Evolutionary conservation across 2,329 filamentous ascomycete genomes (phyloP).

Genomic region (Coleophoma crateriformis): DNA sequence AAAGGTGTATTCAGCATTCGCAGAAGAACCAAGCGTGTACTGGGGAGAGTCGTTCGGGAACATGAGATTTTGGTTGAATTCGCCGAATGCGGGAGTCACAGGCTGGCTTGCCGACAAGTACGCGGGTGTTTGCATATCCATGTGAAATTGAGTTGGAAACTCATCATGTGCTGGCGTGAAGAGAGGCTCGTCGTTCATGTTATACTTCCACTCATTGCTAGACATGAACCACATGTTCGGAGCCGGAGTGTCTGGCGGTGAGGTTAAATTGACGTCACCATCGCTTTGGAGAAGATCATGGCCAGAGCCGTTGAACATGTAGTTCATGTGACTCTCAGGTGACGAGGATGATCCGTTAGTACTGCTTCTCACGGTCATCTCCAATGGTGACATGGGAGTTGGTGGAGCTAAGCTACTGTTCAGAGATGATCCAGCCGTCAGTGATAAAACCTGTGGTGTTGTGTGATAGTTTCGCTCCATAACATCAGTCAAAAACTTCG

Average conservation of each 20-base stretch:
- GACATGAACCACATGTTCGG: constrained; percentile 14
- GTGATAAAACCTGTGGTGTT: constrained; percentile 14
- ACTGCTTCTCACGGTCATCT: constrained; percentile 13
- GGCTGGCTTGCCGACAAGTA: constrained; percentile 21
- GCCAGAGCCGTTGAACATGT: background rate
- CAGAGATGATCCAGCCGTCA: constrained; percentile 18
- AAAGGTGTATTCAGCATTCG: constrained; percentile 20
- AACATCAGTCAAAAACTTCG: constrained; percentile 19
- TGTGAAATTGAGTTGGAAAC: constrained; percentile 7
- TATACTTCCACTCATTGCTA: constrained; percentile 18
- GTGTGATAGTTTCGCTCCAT: constrained; percentile 22
- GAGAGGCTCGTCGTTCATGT: constrained; percentile 20
- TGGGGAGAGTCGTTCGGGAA: constrained; percentile 17
- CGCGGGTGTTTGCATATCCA: constrained; percentile 21
- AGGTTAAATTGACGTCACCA: background rate
- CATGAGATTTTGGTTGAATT: constrained; percentile 18
- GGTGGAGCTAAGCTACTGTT: constrained; percentile 25
- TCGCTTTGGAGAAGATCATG: background rate
- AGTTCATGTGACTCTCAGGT: constrained; percentile 5
- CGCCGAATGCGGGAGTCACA: constrained; percentile 23
- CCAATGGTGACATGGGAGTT: constrained; percentile 25
- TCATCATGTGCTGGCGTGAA: constrained; percentile 21
- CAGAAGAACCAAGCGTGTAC: constrained; percentile 17
- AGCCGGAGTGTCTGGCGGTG: constrained; percentile 2
- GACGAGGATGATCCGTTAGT: constrained; percentile 15